Evolutionary conservation across 768 basidiomycete genomes (phyloP).

Genomic region (Leucocoprinus sp.): DNA sequence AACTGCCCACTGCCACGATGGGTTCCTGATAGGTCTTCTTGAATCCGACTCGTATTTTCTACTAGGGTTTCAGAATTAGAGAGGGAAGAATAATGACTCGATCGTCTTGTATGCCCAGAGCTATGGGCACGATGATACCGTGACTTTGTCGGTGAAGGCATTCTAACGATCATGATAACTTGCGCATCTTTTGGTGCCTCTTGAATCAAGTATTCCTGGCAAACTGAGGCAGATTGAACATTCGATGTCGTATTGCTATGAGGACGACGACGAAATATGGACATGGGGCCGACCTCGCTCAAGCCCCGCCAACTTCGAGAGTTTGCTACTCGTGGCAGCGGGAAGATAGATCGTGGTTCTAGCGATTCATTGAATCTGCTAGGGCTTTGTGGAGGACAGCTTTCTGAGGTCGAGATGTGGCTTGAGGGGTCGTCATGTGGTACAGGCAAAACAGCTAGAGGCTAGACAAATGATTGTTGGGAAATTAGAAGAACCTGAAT

Average conservation of each 20-base stretch:
- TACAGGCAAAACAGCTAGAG: too few relatives aligned
- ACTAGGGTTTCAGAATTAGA: conserved; percentile 1
- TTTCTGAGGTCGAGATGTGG: too few relatives aligned
- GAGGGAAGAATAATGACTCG: background rate
- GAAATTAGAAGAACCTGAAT: conserved; percentile 4
- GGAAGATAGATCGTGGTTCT: background rate
- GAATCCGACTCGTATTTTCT: background rate
- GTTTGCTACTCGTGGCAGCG: background rate
- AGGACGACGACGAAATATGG: conserved; percentile 30
- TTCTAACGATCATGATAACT: conserved; percentile 6
- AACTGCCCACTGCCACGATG: conserved; percentile 15
- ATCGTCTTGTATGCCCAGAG: background rate
- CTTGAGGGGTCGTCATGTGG: too few relatives aligned
- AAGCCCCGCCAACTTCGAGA: background rate
- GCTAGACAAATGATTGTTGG: background rate
- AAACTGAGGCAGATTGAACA: background rate
- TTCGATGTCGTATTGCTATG: conserved; percentile 5
- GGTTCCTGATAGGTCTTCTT: background rate
- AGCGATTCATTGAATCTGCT: too few relatives aligned
- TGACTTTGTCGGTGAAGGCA: conserved; percentile 1
- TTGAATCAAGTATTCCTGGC: background rate
- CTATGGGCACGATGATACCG: background rate
- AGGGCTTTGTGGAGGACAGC: too few relatives aligned
- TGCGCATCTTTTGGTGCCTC: background rate
- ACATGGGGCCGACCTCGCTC: conserved; percentile 1